Percentiles rank a stretch among this genome's conserved stretches.
These are phyloP conservation scores for Rhizopus delemar DNA, from an alignment of 371 early-diverging fungal species.

Conservation along the genomic window DNA sequence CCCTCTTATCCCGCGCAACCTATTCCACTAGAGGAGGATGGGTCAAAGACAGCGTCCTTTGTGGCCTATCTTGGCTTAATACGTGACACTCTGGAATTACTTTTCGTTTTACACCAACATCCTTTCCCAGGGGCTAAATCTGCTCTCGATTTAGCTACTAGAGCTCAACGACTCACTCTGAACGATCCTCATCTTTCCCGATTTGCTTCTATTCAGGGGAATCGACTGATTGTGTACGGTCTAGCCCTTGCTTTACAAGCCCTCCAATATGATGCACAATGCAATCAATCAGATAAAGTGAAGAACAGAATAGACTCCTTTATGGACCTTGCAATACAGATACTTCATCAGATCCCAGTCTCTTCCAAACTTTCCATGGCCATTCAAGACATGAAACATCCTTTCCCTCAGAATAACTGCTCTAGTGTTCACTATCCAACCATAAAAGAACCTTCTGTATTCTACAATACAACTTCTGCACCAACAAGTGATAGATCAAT, in stretches of 20 bases:
- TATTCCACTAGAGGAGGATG: background rate
- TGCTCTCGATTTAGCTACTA: constrained; percentile 5
- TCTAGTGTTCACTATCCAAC: too few species aligned
- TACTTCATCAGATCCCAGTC: background rate
- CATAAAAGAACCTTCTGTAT: background rate
- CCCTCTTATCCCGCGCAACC: constrained; percentile 1
- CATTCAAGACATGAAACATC: constrained; percentile 1
- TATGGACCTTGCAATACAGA: background rate
- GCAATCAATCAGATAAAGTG: background rate
- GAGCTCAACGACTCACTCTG: constrained; percentile 10
- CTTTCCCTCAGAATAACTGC: too few species aligned
- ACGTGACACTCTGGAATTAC: constrained; percentile 12
- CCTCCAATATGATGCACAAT: background rate
- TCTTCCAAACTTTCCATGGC: background rate
- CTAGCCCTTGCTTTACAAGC: constrained; percentile 22
- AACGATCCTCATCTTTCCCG: constrained; percentile 10
- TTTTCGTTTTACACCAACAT: constrained; percentile 12
- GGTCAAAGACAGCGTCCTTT: constrained; percentile 7
- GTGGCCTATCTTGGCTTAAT: constrained; percentile 20
- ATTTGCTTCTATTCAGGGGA: constrained; percentile 23
- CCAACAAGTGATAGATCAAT: background rate
- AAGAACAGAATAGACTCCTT: background rate
- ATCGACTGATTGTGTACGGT: constrained; percentile 18
- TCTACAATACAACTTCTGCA: background rate
- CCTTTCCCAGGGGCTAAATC: background rate